These are phyloP conservation scores for Poronia punctata DNA, from an alignment of 495 filamentous ascomycete genomes.

Conservation along the genomic window DNA sequence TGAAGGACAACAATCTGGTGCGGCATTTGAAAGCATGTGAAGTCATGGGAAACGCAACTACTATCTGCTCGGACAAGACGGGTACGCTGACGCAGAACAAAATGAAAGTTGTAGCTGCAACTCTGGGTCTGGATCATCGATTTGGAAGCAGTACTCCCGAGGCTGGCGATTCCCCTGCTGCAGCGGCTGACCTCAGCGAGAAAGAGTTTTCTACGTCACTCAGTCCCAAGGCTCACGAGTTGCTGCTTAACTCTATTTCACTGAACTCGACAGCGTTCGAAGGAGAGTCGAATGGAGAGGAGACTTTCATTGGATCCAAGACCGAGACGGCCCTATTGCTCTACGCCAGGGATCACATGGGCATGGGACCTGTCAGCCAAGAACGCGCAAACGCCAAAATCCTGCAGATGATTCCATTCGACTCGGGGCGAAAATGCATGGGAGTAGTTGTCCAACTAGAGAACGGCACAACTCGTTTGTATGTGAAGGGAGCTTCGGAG, in stretches of 20 bases:
- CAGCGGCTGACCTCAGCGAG: constrained; percentile 39
- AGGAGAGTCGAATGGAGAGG: constrained; percentile 63
- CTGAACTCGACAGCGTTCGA: constrained; percentile 89
- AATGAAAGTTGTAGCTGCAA: constrained; percentile 80
- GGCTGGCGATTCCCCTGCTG: constrained; percentile 17
- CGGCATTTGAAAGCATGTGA: constrained; percentile 88
- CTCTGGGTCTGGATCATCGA: constrained; percentile 58
- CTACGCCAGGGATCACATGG: constrained; percentile 70
- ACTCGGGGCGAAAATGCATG: constrained; percentile 86
- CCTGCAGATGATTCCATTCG: constrained; percentile 75
- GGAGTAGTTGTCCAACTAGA: constrained; percentile 63
- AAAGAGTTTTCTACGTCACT: constrained; percentile 56
- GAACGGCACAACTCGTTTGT: constrained; percentile 60
- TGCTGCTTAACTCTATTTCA: constrained; percentile 68
- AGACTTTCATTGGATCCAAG: constrained; percentile 79
- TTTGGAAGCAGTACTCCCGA: constrained; percentile 46
- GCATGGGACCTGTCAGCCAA: constrained; percentile 62
- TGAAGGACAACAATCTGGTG: constrained; percentile 92
- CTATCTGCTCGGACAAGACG: constrained; percentile 95
- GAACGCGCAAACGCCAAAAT: constrained; percentile 62
- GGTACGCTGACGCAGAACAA: constrained; percentile 92
- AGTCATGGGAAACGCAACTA: constrained; percentile 98
- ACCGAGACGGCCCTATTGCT: constrained; percentile 78
- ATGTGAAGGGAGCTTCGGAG: constrained; percentile 86
- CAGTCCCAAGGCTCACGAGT: constrained; percentile 48